phyloP scores from a whole-genome alignment of 2,329 filamentous ascomycete species.

The Didymella pinodella region DNA sequence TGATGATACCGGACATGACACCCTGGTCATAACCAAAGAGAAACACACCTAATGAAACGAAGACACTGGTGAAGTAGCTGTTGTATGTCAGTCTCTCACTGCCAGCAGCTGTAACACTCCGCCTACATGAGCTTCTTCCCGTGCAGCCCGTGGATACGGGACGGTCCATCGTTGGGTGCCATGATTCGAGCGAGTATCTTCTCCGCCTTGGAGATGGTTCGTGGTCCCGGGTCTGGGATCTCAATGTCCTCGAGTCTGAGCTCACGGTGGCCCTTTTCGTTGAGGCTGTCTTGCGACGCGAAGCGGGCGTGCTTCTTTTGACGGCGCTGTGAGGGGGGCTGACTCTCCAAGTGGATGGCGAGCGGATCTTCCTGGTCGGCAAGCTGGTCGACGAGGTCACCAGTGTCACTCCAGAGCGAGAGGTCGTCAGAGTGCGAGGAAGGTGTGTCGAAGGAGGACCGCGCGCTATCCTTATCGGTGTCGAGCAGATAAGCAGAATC shows the following conservation, averaged over 20 bases:
- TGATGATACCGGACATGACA: conserved; percentile 82
- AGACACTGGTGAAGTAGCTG: conserved; percentile 94
- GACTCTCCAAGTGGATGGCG: conserved; percentile 72
- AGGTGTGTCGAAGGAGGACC: conserved; percentile 62
- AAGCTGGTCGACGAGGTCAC: conserved; percentile 91
- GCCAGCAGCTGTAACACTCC: not conserved
- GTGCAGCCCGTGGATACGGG: conserved; percentile 87
- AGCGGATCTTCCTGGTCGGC: conserved; percentile 84
- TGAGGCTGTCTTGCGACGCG: conserved; percentile 57
- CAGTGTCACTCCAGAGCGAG: conserved; percentile 91
- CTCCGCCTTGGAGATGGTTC: conserved; percentile 70
- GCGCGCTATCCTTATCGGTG: conserved; percentile 60
- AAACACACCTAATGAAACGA: conserved; percentile 86
- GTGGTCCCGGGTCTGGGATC: conserved; percentile 73
- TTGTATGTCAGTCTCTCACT: conserved; percentile 21
- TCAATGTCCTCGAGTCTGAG: conserved; percentile 77
- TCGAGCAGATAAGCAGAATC: conserved; percentile 52
- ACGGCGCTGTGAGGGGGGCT: conserved; percentile 58
- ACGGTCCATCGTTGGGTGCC: conserved; percentile 73
- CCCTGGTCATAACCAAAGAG: conserved; percentile 90
- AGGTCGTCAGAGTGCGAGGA: conserved; percentile 73
- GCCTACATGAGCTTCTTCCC: conserved; percentile 90
- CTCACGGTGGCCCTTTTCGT: conserved; percentile 54
- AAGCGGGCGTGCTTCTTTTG: conserved; percentile 75
- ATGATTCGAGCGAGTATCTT: conserved; percentile 83